Base-by-base conservation (phyloP, 2,329 filamentous ascomycete species). In the Phialophora chinensis region DNA sequence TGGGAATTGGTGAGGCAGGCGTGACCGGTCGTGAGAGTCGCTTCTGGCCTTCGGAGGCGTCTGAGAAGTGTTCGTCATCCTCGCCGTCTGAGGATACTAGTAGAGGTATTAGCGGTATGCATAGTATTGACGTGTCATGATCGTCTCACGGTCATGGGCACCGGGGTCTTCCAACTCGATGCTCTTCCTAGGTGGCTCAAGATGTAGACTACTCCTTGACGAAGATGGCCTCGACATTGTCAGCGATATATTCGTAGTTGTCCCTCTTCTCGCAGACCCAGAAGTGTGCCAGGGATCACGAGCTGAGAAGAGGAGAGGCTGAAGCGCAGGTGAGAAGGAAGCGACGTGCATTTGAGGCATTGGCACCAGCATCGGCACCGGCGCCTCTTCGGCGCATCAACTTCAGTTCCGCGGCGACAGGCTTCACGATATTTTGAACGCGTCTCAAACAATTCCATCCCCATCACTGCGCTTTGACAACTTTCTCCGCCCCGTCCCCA, bases 1-100 rank as follows among this genome's bases (percentile, higher is more conserved):
- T 81, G 29, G 87, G 87, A 63, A 88, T 83, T 60, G 85, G 83
- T 10, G 85, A 87, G 55, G 77, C 77, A 69, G 73, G 75, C 69
- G 75, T 77, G 68, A 72, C 70, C 65, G 75, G 73, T 73, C 70
- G 73, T 72, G 76, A 75, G 69, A 44, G 66, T 44, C 69, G 71
- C 35, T 72, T 68, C 54, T 78, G 77, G 72, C 86, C 87, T 79
- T 89, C 87, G 52, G 83, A 86, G 64, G 87, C 87, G 74, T 89
- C 87, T 55, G 87, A 88, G 76, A 89, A 90, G 77, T 89, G 85
- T 68, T 89, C 87, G 67, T 44, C 38, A n/a, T 89, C 87, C 57
- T 86, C 81, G 59, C 83, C 84, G 65, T 84, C 84, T 49, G 83
- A 84, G 55, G 76, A 80, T 75, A 79, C 77, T 74, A 38, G 50